phyloP scores from a whole-genome alignment of 257 asterid genomes.

The Gynochthodes officinalis region DNA sequence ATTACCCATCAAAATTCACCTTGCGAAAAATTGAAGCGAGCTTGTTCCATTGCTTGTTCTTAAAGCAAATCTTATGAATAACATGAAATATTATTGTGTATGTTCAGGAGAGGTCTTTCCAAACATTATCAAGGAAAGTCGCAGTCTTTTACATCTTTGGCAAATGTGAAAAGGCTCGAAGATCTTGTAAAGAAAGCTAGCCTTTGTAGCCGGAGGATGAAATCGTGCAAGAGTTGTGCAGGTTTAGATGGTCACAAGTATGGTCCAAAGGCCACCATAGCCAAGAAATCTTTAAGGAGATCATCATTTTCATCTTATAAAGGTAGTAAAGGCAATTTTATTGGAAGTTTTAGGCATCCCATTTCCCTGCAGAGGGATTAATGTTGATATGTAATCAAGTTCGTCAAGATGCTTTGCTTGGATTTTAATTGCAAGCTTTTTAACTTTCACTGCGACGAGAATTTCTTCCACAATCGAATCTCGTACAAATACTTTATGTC shows the following conservation, averaged over 20 bases:
- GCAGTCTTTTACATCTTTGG: conserved; percentile 44
- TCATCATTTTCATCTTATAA: conserved; percentile 19
- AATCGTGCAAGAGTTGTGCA: conserved; percentile 48
- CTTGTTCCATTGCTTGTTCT: background rate
- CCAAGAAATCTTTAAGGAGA: conserved; percentile 39
- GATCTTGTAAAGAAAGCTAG: conserved; percentile 57
- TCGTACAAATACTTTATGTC: background rate
- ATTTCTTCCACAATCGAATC: background rate
- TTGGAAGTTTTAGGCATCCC: conserved; percentile 14
- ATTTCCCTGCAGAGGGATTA: background rate
- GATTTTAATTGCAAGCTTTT: background rate
- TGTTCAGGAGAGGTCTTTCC: conserved; percentile 58
- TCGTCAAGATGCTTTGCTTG: background rate
- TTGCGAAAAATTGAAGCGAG: too few relatives aligned
- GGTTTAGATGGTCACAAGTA: conserved; percentile 33
- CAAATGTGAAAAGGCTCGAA: conserved; percentile 42
- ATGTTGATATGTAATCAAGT: conserved; percentile 5
- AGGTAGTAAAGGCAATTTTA: conserved; percentile 7
- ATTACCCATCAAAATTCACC: background rate
- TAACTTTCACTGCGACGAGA: background rate
- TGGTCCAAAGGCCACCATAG: conserved; percentile 56
- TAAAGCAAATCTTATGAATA: background rate
- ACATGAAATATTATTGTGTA: background rate
- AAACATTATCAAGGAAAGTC: conserved; percentile 57
- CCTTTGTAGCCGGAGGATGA: conserved; percentile 38